These are phyloP conservation scores for Fusarium agapanthi DNA, from an alignment of 2,329 filamentous ascomycete species.

Conservation along the genomic window DNA sequence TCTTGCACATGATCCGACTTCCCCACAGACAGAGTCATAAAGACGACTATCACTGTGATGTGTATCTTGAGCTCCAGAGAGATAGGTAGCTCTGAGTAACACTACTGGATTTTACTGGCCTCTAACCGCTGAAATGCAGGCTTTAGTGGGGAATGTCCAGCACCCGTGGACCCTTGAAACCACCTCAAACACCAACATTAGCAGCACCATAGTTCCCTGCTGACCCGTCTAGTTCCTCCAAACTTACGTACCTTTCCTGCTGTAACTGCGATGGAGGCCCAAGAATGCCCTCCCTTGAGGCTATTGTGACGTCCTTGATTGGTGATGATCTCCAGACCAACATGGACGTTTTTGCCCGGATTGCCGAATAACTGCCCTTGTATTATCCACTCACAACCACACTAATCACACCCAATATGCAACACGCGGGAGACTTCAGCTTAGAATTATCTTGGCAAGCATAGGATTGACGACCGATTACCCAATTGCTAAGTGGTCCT, in stretches of 20 bases:
- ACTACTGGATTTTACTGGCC: not conserved
- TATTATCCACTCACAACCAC: conserved; percentile 33
- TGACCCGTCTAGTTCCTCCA: conserved; percentile 4
- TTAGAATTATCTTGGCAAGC: conserved; percentile 16
- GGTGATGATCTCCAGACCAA: conserved; percentile 14
- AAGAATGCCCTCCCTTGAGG: conserved; percentile 3
- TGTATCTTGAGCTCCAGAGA: not conserved
- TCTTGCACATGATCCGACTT: conserved; percentile 24
- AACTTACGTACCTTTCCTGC: not conserved
- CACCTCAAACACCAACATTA: not conserved
- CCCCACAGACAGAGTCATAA: conserved; percentile 23
- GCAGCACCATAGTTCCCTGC: conserved; percentile 4
- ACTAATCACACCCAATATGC: conserved; percentile 30
- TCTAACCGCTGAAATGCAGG: not conserved
- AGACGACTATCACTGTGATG: conserved; percentile 4
- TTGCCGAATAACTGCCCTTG: conserved; percentile 21
- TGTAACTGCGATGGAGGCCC: not conserved
- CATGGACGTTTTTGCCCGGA: conserved; percentile 4
- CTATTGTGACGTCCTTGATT: conserved; percentile 17
- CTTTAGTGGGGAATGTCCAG: conserved; percentile 19
- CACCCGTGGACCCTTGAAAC: conserved; percentile 28
- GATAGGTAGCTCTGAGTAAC: not conserved
- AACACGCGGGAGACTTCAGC: conserved; percentile 24
- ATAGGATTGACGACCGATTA: conserved; percentile 17
- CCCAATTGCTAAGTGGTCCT: conserved; percentile 3